Conservation (phyloP, 768 basidiomycete genomes). For the Coprinopsis strossmayeri region DNA sequence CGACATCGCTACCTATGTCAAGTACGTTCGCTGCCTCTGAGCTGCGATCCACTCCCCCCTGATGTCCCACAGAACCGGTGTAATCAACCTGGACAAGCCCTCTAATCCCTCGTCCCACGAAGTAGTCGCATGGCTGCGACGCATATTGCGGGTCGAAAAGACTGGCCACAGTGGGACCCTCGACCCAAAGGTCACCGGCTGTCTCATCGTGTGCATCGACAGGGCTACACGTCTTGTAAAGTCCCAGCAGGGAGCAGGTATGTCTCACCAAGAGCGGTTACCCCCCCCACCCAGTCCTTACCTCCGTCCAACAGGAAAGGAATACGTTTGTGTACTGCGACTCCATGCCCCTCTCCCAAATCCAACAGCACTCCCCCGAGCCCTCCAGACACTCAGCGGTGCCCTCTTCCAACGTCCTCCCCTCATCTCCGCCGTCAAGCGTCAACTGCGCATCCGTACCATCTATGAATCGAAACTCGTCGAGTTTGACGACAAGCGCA, state of each 20-base stretch:
- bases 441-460: conserved; percentile 94
- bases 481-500: conserved; percentile 96
- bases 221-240: conserved; percentile 96
- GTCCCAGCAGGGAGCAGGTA: conserved; percentile 96
- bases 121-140: conserved; percentile 96
- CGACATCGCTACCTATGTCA: conserved; percentile 87
- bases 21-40: conserved; percentile 38
- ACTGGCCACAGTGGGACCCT: conserved; percentile 98
- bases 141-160: conserved; percentile 96
- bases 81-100: conserved; percentile 99
- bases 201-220: conserved; percentile 98
- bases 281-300: conserved; percentile 4
- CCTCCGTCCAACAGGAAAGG: conserved; percentile 70
- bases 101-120: conserved; percentile 97
- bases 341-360: conserved; percentile 79
- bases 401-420: conserved; percentile 99
- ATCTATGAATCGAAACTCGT: conserved; percentile 94
- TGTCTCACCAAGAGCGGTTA: conserved; percentile 17
- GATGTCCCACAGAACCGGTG: conserved; percentile 68
- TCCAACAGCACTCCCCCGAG: conserved; percentile 83
- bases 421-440: conserved; percentile 97
- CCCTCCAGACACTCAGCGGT: conserved; percentile 94
- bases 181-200: conserved; percentile 98
- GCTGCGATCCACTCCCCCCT: neutral
- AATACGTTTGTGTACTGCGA: conserved; percentile 95